phyloP scores from a whole-genome alignment of 257 asterid genomes.

The Anisodus tanguticus region DNA sequence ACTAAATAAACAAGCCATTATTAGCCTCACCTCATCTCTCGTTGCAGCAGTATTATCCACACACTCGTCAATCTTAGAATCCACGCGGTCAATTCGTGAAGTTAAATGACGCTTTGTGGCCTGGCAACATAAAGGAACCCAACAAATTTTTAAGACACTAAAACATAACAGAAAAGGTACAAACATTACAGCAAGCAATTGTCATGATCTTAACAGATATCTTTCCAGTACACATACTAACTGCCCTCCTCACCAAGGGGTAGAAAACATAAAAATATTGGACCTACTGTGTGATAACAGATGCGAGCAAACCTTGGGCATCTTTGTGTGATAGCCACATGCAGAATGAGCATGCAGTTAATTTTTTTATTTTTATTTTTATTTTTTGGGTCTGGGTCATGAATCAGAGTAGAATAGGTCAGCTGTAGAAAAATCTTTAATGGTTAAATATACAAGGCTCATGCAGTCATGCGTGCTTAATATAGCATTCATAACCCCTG shows the following conservation, averaged over 20 bases:
- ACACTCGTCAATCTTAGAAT: constrained; percentile 75
- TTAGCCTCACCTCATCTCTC: constrained; percentile 67
- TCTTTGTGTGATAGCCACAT: background rate
- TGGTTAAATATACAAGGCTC: background rate
- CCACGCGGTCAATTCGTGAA: constrained; percentile 71
- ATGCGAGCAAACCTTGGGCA: constrained; percentile 8
- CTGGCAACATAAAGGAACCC: constrained; percentile 50
- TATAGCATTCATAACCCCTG: background rate
- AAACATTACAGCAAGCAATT: background rate
- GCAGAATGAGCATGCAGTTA: constrained; percentile 26
- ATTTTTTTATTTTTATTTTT: background rate
- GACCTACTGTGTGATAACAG: constrained; percentile 12
- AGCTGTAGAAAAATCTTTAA: constrained; percentile 5
- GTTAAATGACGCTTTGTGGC: constrained; percentile 70
- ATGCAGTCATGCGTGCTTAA: background rate
- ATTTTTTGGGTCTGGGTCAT: background rate
- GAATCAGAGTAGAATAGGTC: background rate
- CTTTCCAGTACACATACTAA: background rate
- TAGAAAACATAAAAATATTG: background rate
- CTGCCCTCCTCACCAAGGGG: background rate
- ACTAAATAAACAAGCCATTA: constrained; percentile 18
- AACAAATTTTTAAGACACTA: background rate
- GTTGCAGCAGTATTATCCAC: constrained; percentile 60
- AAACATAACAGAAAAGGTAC: background rate
- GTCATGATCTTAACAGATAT: background rate